Base-by-base conservation (phyloP, 345 rosid species). In the Citropsis articulata region DNA sequence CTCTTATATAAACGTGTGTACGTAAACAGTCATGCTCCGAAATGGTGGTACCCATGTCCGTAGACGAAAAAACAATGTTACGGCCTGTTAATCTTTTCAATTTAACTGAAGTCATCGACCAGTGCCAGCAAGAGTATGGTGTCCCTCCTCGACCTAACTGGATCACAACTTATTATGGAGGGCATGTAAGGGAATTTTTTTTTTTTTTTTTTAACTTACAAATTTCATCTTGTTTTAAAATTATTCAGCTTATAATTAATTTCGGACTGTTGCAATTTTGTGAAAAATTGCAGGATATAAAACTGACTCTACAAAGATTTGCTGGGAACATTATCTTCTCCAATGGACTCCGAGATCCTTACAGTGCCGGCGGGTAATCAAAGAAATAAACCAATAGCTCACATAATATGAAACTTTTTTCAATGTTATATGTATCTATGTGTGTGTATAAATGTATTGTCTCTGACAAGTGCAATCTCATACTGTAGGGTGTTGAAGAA, bases 111-210 rank as follows among this genome's bases (percentile, higher is more conserved):
- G 85, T 45, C 69, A 9, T 25, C 7, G 7, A 82, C 1, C 0
- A 73, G 0, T 89, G 90, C 84, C 76, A 8, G 8, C 0, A 1
- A 13, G 0, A 0, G 0, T 88, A 61, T 4, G 86, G 84, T 1
- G 89, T 86, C 25, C n/a, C 73, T 21, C 87, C 93, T 77, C 80
- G 90, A 10, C 89, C 88, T 19, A 86, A 86, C 22, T 87, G 94
- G 90, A 72, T 85, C 71, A 83, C 94, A 14, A 71, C 91, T 4
- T 86, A 88, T 42, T 88, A 80, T 2, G 90, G 90, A 48, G 90
- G 88, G 19, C 83, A 85, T 78, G 94, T 88, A 81, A 14, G 73
- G 10, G 5, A 13, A 0, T 35, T 35, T 33, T 33, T 0, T 56
- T 4, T 21, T 2, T 22, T 53, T 56, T 4, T 21, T 2, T 22